Percentiles rank a stretch among this genome's conserved stretches.
Evolutionary conservation across 768 basidiomycete genomes (phyloP).

Genomic region (Amanita rubescens): DNA sequence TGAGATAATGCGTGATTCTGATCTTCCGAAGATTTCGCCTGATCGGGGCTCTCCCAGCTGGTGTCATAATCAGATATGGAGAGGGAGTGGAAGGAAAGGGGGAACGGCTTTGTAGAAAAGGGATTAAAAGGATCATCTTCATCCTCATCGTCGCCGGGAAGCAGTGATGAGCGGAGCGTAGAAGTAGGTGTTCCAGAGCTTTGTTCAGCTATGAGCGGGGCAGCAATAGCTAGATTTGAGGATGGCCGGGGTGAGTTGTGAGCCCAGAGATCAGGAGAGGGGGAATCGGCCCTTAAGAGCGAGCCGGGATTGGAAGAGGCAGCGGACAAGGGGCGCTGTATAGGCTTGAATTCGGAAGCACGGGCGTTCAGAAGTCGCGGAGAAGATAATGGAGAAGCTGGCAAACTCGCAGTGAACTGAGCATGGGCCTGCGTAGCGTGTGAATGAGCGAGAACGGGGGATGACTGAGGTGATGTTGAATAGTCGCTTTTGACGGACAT

Average conservation of each 20-base stretch:
- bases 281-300: constrained; percentile 62
- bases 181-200: constrained; percentile 63
- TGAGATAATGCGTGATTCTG: constrained; percentile 25
- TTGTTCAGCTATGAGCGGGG: constrained; percentile 77
- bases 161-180: constrained; percentile 55
- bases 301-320: constrained; percentile 56
- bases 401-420: constrained; percentile 74
- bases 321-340: constrained; percentile 72
- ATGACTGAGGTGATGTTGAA: constrained; percentile 47
- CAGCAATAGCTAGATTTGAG: constrained; percentile 87
- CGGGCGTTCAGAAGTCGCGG: constrained; percentile 86
- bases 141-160: constrained; percentile 54
- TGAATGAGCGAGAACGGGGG: constrained; percentile 55
- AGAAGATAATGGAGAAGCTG: constrained; percentile 78
- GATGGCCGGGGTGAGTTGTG: constrained; percentile 63
- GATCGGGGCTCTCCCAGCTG: constrained; percentile 46
- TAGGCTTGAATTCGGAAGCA: constrained; percentile 83
- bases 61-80: constrained; percentile 57
- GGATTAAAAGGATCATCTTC: constrained; percentile 87
- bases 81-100: constrained; percentile 55
- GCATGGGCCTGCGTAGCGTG: constrained; percentile 47
- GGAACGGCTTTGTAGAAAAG: constrained; percentile 44
- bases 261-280: constrained; percentile 89
- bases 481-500: constrained; percentile 47
- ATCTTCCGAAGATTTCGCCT: constrained; percentile 46